Base-by-base conservation (phyloP, 345 rosid genomes). In the Lepidium africanum region DNA sequence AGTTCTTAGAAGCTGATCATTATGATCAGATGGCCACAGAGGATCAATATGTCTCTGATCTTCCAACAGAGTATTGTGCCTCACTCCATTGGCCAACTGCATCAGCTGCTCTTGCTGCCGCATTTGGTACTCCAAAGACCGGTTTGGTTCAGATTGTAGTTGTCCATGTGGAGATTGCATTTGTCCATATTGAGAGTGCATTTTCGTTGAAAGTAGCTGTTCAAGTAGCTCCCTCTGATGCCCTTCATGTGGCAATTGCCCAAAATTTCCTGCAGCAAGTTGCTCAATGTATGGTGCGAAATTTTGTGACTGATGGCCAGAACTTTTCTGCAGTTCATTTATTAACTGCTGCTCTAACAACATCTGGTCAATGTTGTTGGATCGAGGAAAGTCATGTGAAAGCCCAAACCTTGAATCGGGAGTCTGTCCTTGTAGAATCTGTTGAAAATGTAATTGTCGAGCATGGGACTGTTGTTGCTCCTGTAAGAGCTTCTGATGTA, bases 381-480 rank as follows among this genome's bases (percentile, higher is more conserved):
- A 30, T 38, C 36, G 63, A 54, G 71, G 42, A 45, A 67, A 54
- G 23, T 55, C 71, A 53, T 76, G 80, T 6, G 85, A 78, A 61
- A 81, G 90, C 32, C 80, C 80, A 72, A 79, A 77, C 59, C 85
- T 80, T 56, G 90, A 78, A 71, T 88, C 91, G 50, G 83, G 75
- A 38, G 76, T 47, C 48, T 87, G 89, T 73, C 80, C 82, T 55
- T 74, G 85, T 59, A 84, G 59, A 76, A 88, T 63, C 77, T 84
- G 89, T 73, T 91, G 88, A 10, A 84, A 75, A 52, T 82, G 86
- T 36, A 78, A 80, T 69, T 91, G 89, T 25, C 79, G 87, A 73
- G 82, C 82, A 73, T 86, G 89, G 38, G 89, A 78, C 69, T 69
- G 77, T 64, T 70, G 84, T 43, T 11, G 81, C 50, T 80, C 78